These are phyloP conservation scores for Zea mays DNA, from an alignment of 176 grass and related monocot genomes.

Conservation along the genomic window Zm-B73-REFERENCE-NAM-5.0 NC_050103.1:164794501-164795000, in stretches of 20 bases:
- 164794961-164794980: constrained; percentile 62
- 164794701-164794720: background rate
- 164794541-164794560: constrained; percentile 75
- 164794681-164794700: background rate
- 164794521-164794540: constrained; percentile 81
- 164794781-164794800: no score
- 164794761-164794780: background rate
- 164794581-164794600: constrained; percentile 67
- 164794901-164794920: background rate
- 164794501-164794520: background rate
- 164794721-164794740: background rate
- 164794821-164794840: no score
- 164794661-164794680: background rate
- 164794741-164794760: background rate
- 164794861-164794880: background rate
- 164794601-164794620: background rate
- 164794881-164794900: background rate
- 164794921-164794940: background rate
- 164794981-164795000: constrained; percentile 78
- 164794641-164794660: background rate
- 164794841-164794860: no score
- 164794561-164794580: constrained; percentile 83
- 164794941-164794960: constrained; percentile 30
- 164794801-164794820: no score
- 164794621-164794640: background rate